These are phyloP conservation scores for Hypseocharis bilobata DNA, from an alignment of 441 rosid species.

Conservation along the genomic window DNA sequence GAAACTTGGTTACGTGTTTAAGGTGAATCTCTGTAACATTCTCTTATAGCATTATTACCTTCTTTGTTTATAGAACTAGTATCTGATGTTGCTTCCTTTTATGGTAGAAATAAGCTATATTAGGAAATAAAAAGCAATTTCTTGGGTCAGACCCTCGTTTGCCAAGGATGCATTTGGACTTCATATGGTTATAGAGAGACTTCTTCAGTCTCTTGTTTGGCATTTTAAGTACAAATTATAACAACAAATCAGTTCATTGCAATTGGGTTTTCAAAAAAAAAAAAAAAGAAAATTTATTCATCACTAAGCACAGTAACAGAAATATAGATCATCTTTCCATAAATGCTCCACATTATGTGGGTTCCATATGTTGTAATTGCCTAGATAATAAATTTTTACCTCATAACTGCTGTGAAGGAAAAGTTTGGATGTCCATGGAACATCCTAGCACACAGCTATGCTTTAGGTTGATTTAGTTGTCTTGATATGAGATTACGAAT, in stretches of 20 bases:
- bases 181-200: background rate
- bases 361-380: background rate
- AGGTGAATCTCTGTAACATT: conserved; percentile 37
- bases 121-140: too few species aligned
- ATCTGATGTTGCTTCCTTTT: background rate
- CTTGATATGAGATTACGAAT: too few species aligned
- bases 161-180: background rate
- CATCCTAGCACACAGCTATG: too few species aligned
- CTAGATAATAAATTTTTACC: background rate
- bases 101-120: background rate
- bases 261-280: background rate
- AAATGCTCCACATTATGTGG: background rate
- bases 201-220: background rate
- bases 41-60: background rate
- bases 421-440: background rate
- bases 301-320: background rate
- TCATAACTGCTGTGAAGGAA: background rate
- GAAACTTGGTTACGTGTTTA: conserved; percentile 63
- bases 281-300: background rate
- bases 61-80: background rate
- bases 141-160: background rate
- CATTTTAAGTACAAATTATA: too few species aligned
- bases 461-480: conserved; percentile 1
- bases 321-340: background rate
- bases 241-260: background rate